These are phyloP conservation scores for Botrytis galanthina DNA, from an alignment of 2,329 filamentous ascomycete genomes.

Conservation along the genomic window DNA sequence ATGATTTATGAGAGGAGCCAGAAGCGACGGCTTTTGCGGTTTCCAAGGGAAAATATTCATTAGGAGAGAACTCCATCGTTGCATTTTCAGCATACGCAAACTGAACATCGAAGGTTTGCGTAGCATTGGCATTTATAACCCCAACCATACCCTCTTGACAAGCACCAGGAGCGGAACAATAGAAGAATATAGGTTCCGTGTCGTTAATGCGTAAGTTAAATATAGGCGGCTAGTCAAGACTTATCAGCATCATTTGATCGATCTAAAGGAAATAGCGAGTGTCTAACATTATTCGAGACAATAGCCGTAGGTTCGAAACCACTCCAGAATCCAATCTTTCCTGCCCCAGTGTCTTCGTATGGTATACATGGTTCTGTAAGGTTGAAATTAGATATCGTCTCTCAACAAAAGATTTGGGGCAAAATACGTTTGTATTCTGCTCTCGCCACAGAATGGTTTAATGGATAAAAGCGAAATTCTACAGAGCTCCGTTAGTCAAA, in stretches of 20 bases:
- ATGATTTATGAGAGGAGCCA: conserved; percentile 17
- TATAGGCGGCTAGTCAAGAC: conserved; percentile 38
- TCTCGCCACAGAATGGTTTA: conserved; percentile 62
- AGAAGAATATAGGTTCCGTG: conserved; percentile 65
- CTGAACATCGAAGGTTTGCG: conserved; percentile 49
- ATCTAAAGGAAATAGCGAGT: conserved; percentile 7
- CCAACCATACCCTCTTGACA: conserved; percentile 73
- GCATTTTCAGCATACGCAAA: conserved; percentile 47
- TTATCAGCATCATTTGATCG: conserved; percentile 15
- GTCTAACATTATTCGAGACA: conserved; percentile 42
- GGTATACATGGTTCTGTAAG: conserved; percentile 58
- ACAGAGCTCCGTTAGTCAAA: conserved; percentile 12
- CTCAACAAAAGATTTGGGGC: not conserved
- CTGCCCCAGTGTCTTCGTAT: conserved; percentile 51
- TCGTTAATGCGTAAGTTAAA: conserved; percentile 53
- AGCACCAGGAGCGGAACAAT: conserved; percentile 65
- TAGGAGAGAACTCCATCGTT: conserved; percentile 54
- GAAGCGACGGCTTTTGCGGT: conserved; percentile 24
- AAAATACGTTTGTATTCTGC: conserved; percentile 49
- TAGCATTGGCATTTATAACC: conserved; percentile 65
- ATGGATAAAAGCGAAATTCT: conserved; percentile 60
- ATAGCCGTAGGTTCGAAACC: conserved; percentile 48
- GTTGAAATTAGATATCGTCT: not conserved
- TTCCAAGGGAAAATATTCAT: conserved; percentile 54
- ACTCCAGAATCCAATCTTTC: conserved; percentile 53